phyloP scores from a whole-genome alignment of 495 filamentous ascomycete genomes.

The Penicillium desertorum region DNA sequence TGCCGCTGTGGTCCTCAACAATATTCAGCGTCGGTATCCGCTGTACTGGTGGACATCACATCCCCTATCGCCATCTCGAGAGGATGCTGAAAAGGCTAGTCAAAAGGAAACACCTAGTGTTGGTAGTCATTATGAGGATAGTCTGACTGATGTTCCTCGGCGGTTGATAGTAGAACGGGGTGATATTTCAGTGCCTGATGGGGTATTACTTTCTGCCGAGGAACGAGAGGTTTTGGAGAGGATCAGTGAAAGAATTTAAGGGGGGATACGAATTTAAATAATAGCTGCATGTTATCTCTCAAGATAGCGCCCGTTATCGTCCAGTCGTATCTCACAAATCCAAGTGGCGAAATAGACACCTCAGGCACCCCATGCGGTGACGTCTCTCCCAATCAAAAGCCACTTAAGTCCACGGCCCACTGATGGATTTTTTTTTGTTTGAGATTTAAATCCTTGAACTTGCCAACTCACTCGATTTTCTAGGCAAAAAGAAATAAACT shows the following conservation, averaged over 20 bases:
- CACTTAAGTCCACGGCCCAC: slow-evolving; percentile 26
- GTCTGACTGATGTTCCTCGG: slow-evolving; percentile 26
- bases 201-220: slow-evolving; percentile 33
- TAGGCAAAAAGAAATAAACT: neutral
- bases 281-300: neutral
- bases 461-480: neutral
- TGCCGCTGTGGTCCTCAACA: slow-evolving; percentile 70
- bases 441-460: neutral
- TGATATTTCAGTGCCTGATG: slow-evolving; percentile 35
- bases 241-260: slow-evolving; percentile 37
- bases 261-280: neutral
- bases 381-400: slow-evolving; percentile 36
- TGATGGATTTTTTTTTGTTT: slow-evolving; percentile 33
- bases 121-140: slow-evolving; percentile 31
- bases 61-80: slow-evolving; percentile 22
- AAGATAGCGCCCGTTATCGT: neutral
- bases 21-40: slow-evolving; percentile 73
- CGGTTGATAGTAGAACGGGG: slow-evolving; percentile 36
- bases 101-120: slow-evolving; percentile 19
- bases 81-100: slow-evolving; percentile 28
- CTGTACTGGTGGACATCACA: slow-evolving; percentile 66
- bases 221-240: slow-evolving; percentile 34
- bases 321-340: slow-evolving; percentile 5
- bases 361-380: slow-evolving; percentile 20
- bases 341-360: slow-evolving; percentile 23